Evolutionary conservation across 495 filamentous ascomycete genomes (phyloP).

Genomic region (Cudoniella acicularis): DNA sequence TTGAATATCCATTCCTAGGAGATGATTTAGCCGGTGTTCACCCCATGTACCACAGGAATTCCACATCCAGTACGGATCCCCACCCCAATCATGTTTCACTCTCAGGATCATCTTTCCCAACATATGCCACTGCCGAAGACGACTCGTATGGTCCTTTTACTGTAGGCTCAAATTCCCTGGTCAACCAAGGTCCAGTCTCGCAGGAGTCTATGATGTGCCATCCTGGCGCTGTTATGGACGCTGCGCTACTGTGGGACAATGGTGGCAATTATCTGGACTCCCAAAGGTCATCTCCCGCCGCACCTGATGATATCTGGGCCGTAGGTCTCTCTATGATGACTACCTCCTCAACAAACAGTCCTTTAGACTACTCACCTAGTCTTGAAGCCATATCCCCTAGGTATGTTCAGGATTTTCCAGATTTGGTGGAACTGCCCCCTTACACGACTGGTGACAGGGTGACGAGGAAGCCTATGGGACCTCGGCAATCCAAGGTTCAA

Average conservation of each 20-base stretch:
- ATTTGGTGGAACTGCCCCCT: constrained; percentile 22
- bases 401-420: constrained; percentile 21
- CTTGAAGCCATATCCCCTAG: constrained; percentile 23
- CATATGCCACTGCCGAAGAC: constrained; percentile 16
- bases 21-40: constrained; percentile 11
- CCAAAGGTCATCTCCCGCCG: constrained; percentile 18
- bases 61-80: constrained; percentile 1
- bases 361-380: constrained; percentile 24
- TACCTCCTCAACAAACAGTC: constrained; percentile 17
- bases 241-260: constrained; percentile 15
- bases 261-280: constrained; percentile 19
- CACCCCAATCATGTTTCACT: constrained; percentile 2
- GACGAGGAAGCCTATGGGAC: constrained; percentile 21
- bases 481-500: constrained; percentile 20
- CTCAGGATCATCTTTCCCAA: constrained; percentile 13
- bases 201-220: constrained; percentile 16
- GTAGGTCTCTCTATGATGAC: constrained; percentile 10
- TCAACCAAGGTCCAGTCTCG: constrained; percentile 16
- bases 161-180: constrained; percentile 8
- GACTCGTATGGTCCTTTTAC: constrained; percentile 15
- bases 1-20: constrained; percentile 16
- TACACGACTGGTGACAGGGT: constrained; percentile 22
- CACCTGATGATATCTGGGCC: constrained; percentile 19
- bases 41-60: constrained; percentile 16
- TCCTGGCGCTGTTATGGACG: constrained; percentile 9